Evolutionary conservation across 2,329 filamentous ascomycete species (phyloP).

Genomic region (Aspergillus puulaauensis): DNA sequence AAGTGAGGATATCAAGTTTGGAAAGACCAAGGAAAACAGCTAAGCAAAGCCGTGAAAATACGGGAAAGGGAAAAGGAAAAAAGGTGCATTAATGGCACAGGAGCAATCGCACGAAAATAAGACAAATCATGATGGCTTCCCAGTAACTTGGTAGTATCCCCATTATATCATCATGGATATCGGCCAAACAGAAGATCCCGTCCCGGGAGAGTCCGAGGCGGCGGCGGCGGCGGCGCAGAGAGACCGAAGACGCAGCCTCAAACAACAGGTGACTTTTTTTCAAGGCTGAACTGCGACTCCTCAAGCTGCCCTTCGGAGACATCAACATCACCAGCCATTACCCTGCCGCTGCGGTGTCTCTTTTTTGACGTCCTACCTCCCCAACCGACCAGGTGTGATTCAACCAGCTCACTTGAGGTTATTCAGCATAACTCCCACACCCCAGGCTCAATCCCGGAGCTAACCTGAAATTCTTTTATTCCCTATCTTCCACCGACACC

Average conservation of each 20-base stretch:
- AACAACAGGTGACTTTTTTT: conserved; percentile 37
- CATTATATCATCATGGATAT: conserved; percentile 14
- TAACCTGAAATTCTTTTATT: conserved; percentile 29
- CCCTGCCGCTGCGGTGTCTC: conserved; percentile 16
- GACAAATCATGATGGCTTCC: neutral
- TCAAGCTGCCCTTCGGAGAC: conserved; percentile 12
- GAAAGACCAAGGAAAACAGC: neutral
- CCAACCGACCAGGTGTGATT: conserved; percentile 24
- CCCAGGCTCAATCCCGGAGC: conserved; percentile 25
- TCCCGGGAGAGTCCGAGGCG: conserved; percentile 16
- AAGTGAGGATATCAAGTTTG: neutral
- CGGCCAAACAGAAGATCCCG: conserved; percentile 14
- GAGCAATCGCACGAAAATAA: neutral
- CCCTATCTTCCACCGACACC: conserved; percentile 24
- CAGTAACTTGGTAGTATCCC: neutral
- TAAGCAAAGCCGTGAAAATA: neutral
- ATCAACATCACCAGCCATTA: conserved; percentile 9
- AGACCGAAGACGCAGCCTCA: conserved; percentile 29
- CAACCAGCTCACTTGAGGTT: conserved; percentile 14
- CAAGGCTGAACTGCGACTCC: conserved; percentile 14
- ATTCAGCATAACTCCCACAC: conserved; percentile 15
- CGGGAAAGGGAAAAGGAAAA: neutral
- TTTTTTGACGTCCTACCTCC: conserved; percentile 6
- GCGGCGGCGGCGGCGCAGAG: conserved; percentile 25
- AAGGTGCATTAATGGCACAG: neutral